phyloP scores from a whole-genome alignment of 495 filamentous ascomycete genomes.

The Halenospora varia region DNA sequence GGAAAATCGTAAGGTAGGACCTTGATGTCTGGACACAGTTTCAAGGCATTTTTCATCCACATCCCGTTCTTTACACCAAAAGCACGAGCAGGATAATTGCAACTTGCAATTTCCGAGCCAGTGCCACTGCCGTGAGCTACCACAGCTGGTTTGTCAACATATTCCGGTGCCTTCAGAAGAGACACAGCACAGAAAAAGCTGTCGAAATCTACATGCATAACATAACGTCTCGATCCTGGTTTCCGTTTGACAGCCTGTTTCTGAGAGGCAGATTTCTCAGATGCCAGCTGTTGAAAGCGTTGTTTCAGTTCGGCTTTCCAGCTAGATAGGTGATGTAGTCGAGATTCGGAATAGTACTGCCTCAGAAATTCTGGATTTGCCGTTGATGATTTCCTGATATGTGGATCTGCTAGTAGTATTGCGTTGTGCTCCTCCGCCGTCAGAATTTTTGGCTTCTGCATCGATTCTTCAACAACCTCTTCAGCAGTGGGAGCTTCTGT shows the following conservation, averaged over 20 bases:
- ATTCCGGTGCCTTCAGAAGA: slow-evolving; percentile 69
- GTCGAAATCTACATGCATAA: slow-evolving; percentile 96
- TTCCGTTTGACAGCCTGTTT: slow-evolving; percentile 41
- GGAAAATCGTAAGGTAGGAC: slow-evolving; percentile 90
- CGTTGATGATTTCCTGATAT: slow-evolving; percentile 77
- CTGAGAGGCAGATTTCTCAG: slow-evolving; percentile 59
- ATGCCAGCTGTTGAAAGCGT: slow-evolving; percentile 71
- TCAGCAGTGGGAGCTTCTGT: too few relatives aligned
- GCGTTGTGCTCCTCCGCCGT: slow-evolving; percentile 93
- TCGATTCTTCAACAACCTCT: too few relatives aligned
- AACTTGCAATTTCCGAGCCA: slow-evolving; percentile 93
- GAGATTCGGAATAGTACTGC: slow-evolving; percentile 89
- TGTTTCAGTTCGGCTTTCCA: slow-evolving; percentile 95
- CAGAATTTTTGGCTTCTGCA: slow-evolving; percentile 40
- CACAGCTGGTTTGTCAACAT: slow-evolving; percentile 75
- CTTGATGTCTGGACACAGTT: slow-evolving; percentile 80
- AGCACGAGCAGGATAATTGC: slow-evolving; percentile 85
- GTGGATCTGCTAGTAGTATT: slow-evolving; percentile 71
- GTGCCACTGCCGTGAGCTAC: slow-evolving; percentile 82
- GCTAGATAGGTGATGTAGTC: slow-evolving; percentile 88
- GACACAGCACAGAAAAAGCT: slow-evolving; percentile 97
- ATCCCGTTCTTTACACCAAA: slow-evolving; percentile 93
- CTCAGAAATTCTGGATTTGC: slow-evolving; percentile 89
- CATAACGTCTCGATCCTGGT: slow-evolving; percentile 68
- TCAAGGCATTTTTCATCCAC: slow-evolving; percentile 93